phyloP scores from a whole-genome alignment of 108 stramenopile species.

The Stephanodiscus triporus region DNA sequence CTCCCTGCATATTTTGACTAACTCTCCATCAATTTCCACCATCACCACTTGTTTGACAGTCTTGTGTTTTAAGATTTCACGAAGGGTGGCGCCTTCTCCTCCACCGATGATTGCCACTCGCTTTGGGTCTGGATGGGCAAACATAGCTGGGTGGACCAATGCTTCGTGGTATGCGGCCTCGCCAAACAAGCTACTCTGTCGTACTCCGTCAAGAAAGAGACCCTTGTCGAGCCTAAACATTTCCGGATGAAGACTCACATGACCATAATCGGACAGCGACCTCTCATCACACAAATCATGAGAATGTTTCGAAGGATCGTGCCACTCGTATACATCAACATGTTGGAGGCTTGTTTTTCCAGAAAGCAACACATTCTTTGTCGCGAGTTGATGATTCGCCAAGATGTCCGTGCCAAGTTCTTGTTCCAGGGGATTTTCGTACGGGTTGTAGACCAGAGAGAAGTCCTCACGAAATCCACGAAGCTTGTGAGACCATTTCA shows the following conservation, averaged over 20 bases:
- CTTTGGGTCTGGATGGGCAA: conserved; percentile 77
- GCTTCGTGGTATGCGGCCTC: conserved; percentile 79
- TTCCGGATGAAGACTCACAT: conserved; percentile 66
- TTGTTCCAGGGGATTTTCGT: conserved; percentile 18
- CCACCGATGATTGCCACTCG: conserved; percentile 79
- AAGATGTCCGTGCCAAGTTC: conserved; percentile 28
- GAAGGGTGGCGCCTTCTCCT: conserved; percentile 79
- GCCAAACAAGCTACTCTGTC: conserved; percentile 51
- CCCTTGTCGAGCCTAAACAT: conserved; percentile 51
- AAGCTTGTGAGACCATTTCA: conserved; percentile 52
- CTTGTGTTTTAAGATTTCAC: conserved; percentile 87
- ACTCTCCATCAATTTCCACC: conserved; percentile 62
- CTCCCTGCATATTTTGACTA: conserved; percentile 42
- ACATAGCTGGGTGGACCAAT: conserved; percentile 95
- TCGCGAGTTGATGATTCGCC: conserved; percentile 1
- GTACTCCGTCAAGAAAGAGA: conserved; percentile 64
- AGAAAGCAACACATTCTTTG: conserved; percentile 32
- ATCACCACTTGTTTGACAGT: conserved; percentile 68
- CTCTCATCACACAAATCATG: conserved; percentile 34
- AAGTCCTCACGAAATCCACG: conserved; percentile 59
- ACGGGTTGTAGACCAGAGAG: neutral
- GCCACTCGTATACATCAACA: conserved; percentile 63
- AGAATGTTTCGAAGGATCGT: conserved; percentile 15
- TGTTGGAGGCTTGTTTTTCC: conserved; percentile 43
- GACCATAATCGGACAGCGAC: conserved; percentile 51